Conservation (phyloP, 768 basidiomycete genomes). For the Rossbeevera mucosa region DNA sequence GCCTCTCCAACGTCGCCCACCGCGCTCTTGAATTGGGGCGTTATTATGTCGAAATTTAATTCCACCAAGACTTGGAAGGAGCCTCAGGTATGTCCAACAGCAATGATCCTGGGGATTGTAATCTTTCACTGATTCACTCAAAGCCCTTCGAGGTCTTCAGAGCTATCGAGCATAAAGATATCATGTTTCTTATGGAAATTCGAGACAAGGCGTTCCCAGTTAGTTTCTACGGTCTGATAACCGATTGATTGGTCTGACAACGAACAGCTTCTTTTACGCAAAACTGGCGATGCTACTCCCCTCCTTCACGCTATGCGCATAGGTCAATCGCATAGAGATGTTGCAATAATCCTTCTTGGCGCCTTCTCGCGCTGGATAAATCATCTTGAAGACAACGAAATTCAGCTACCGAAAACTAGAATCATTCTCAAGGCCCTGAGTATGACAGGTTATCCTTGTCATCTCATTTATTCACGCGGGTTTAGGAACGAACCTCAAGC, state of each 20-base stretch:
- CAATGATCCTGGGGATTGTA: neutral
- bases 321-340: slow-evolving; percentile 68
- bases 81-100: slow-evolving; percentile 41
- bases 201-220: slow-evolving; percentile 79
- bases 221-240: slow-evolving; percentile 23
- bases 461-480: slow-evolving; percentile 68
- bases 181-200: slow-evolving; percentile 79
- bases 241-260: neutral
- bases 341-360: slow-evolving; percentile 83
- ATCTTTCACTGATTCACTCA: neutral
- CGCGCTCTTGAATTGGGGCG: slow-evolving; percentile 10
- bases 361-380: slow-evolving; percentile 93
- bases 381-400: slow-evolving; percentile 75
- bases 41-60: slow-evolving; percentile 11
- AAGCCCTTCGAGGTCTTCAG: slow-evolving; percentile 68
- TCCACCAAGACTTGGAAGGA: slow-evolving; percentile 41
- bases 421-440: slow-evolving; percentile 73
- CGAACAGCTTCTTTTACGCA: slow-evolving; percentile 68
- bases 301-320: slow-evolving; percentile 88
- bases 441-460: slow-evolving; percentile 64
- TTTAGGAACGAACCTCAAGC: slow-evolving; percentile 76
- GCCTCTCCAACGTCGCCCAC: slow-evolving; percentile 23
- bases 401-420: slow-evolving; percentile 63
- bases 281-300: slow-evolving; percentile 81
- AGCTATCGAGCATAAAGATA: slow-evolving; percentile 81